Evolutionary conservation across 164 flowering plant species (phyloP).

Genomic region (Chloranthus sessilifolius): DNA sequence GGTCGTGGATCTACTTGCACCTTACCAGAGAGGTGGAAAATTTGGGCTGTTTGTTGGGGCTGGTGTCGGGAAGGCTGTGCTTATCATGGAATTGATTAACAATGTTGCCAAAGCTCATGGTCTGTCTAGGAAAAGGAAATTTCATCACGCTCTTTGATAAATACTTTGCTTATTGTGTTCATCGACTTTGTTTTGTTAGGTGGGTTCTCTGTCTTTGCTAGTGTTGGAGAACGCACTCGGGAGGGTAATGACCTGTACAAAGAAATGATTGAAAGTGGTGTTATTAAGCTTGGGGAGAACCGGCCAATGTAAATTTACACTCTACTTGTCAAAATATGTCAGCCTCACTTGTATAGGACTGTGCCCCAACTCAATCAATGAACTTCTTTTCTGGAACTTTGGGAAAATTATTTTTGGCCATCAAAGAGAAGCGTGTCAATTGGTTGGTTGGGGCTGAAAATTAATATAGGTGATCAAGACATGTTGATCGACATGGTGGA

Average conservation of each 20-base stretch:
- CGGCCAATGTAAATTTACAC: too few species aligned
- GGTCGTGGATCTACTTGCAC: conserved; percentile 98
- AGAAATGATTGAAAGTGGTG: conserved; percentile 99
- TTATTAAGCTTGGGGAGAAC: conserved; percentile 90
- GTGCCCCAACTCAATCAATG: too few species aligned
- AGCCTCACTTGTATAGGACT: too few species aligned
- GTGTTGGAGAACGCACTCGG: conserved; percentile 97
- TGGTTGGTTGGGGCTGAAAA: too few species aligned
- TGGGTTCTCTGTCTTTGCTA: conserved; percentile 98
- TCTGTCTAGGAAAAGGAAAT: conserved; percentile 17
- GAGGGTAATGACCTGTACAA: conserved; percentile 96
- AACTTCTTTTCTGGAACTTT: too few species aligned
- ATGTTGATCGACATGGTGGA: too few species aligned
- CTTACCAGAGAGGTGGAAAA: conserved; percentile 95
- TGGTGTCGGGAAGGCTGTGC: conserved; percentile 98
- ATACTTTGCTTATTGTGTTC: background rate
- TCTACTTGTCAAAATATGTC: too few species aligned
- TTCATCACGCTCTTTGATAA: background rate
- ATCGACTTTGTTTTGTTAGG: conserved; percentile 39
- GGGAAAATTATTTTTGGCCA: too few species aligned
- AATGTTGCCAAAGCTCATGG: conserved; percentile 99
- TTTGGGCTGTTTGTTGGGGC: conserved; percentile 99
- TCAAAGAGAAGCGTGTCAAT: too few species aligned
- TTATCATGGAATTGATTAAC: conserved; percentile 96
- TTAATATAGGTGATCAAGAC: too few species aligned